Base-by-base conservation (phyloP, 2,329 filamentous ascomycete species). In the Sporothrix euskadiensis region DNA sequence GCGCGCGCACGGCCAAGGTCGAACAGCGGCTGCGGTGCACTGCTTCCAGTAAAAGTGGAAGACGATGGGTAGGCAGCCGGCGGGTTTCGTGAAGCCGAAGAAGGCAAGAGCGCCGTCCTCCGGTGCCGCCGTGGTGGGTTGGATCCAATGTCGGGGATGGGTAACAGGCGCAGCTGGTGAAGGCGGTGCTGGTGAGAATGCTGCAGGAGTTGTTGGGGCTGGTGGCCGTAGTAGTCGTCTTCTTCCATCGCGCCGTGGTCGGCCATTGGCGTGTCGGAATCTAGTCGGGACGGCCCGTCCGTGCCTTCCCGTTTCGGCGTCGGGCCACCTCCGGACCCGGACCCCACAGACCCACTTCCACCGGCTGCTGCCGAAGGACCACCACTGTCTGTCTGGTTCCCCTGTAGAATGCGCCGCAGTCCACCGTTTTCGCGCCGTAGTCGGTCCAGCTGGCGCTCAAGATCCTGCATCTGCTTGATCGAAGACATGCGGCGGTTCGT, bases 401-500 rank as follows among this genome's bases (percentile, higher is more conserved):
- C 85, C 57, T 84, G 83, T 59, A 93, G 83, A 78, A 90, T 88
- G 41, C 91, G 89, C 71, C 89, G 89, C 54, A 97, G 84, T 75
- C 90, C 91, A 73, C 85, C 87, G 78, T 97, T 94, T 81, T 97
- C 92, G 73, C 93, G 90, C 80, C 91, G 92, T 56, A 96, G 87
- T 71, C 91, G 88, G 65, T 92, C 88, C 78, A 98, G 89, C 82
- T 98, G 94, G 82, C 94, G 96, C 83, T 98, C 95, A 35, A 99
- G 86, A 81, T 99, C 96, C 82, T 98, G 96, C 14, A 98, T 93
- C 85, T 98, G 96, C 88, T 98, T 99, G 83, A 98, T 98, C 1
- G 95, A 98, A 22, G 96, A 98, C 96, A 99, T 99, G 75, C 96
- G 90, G 74, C 96, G 89, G 81, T 99, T 99, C 14, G 96, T 99